Evolutionary conservation across 768 basidiomycete genomes (phyloP).

Genomic region (Fibroporia radiculosa): DNA sequence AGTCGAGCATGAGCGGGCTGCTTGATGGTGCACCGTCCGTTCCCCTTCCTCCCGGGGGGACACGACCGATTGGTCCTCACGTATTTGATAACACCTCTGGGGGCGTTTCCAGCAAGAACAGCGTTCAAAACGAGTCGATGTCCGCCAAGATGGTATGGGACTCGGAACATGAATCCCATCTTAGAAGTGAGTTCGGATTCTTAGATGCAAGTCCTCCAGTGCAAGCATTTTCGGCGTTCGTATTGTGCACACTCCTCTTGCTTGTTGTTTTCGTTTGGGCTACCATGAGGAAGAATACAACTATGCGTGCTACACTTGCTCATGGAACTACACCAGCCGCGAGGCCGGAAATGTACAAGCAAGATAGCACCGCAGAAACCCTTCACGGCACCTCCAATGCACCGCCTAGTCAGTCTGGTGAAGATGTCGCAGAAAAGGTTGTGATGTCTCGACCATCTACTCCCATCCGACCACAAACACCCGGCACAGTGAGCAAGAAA

Average conservation of each 20-base stretch:
- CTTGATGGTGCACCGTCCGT: constrained; percentile 49
- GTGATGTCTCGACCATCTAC: neutral
- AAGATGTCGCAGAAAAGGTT: neutral
- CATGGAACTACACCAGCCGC: neutral
- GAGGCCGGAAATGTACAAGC: too few relatives aligned
- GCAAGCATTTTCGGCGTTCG: constrained; percentile 9
- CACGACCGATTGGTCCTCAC: neutral
- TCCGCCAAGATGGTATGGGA: neutral
- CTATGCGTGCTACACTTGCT: neutral
- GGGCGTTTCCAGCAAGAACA: neutral
- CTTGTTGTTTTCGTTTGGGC: constrained; percentile 1
- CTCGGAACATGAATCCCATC: neutral
- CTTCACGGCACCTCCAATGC: neutral
- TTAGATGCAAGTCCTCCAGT: neutral
- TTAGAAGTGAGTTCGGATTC: neutral
- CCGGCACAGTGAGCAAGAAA: neutral
- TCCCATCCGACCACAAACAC: neutral
- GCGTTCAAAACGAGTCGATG: neutral
- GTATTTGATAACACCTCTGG: neutral
- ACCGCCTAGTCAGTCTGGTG: neutral
- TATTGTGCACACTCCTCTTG: constrained; percentile 5
- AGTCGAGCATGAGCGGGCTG: constrained; percentile 36
- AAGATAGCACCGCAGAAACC: neutral
- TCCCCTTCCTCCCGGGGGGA: constrained; percentile 20
- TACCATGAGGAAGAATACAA: neutral